Evolutionary conservation across 1,284 basidiomycete genomes (phyloP), one percentile per base, ranked within the genome.

Genomic region (Baeospora myosura): DNA sequence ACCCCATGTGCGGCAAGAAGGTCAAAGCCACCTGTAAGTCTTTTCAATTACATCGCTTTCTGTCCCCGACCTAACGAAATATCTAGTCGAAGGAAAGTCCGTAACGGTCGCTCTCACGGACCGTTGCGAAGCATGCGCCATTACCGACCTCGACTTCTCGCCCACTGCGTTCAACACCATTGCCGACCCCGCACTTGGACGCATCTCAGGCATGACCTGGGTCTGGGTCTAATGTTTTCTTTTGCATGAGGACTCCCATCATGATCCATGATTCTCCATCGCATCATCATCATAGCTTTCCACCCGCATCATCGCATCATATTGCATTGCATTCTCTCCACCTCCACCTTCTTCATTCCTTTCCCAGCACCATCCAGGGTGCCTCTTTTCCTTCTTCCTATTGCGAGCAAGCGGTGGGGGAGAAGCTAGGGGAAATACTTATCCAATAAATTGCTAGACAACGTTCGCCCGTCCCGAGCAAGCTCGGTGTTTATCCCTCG

Each of bases 91-190:
- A 36, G 76, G 76, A 49, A 72, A 72, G 22, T 58, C 53, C 2
- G 64, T 78, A 33, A 63, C 56, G 0, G 72, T 82, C 24, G 59
- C 59, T 0, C 56, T 85, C 45, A 69, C 65, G 0, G 85, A 88
- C 56, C 69, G 81, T 24, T 88, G 85, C 54, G 56, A 43, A 3
- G 81, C 56, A 8, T 87, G 82, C 50, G 47, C 44, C 0, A 2
- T 58, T 11, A 65, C 58, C 34, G 69, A 74, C 52, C 68, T 85
- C 44, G 80, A 82, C 59, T 66, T 80, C 50, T 77, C 77, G 14
- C 76, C 73, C 2, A 2, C 58, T 6, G 78, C 78, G 3, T 86
- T 86, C 60, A 3, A 52, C 2, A 1, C 43, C 21, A 55, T 77
- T 16, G 66, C 68, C 1, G 16, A 29, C 31, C 12, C 24, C 24